phyloP scores from a whole-genome alignment of 768 basidiomycete genomes.

The Sporobolomyces pararoseus region DNA sequence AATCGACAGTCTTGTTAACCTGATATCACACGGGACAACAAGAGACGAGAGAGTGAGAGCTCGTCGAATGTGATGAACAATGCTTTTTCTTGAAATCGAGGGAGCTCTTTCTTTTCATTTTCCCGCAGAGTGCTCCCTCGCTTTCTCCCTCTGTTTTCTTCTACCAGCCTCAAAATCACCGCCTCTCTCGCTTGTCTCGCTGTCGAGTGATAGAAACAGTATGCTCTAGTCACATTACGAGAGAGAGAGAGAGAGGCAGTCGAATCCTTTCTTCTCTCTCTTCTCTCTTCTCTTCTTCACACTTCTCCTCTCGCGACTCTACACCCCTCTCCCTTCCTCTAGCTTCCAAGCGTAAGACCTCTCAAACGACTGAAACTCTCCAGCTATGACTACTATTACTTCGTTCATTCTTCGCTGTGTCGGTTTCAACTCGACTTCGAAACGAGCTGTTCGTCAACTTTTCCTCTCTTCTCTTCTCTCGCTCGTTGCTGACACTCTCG shows the following conservation, averaged over 20 bases:
- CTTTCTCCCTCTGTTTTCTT: too few relatives aligned
- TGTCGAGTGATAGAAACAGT: too few relatives aligned
- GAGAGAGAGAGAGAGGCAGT: neutral
- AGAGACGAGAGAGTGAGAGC: too few relatives aligned
- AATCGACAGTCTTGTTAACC: too few relatives aligned
- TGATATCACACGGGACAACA: too few relatives aligned
- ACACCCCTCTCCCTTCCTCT: neutral
- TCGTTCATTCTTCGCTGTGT: neutral
- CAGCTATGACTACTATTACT: neutral
- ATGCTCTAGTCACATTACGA: neutral
- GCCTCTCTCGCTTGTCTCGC: too few relatives aligned
- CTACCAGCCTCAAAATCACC: too few relatives aligned
- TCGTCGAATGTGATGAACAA: too few relatives aligned
- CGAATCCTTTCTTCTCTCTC: neutral
- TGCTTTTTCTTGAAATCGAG: too few relatives aligned
- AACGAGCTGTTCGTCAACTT: slow-evolving; percentile 7
- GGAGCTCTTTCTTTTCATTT: too few relatives aligned
- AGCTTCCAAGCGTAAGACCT: neutral
- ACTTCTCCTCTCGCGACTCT: neutral
- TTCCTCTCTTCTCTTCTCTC: neutral
- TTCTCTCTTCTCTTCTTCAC: neutral
- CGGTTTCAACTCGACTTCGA: neutral
- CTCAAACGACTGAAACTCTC: neutral
- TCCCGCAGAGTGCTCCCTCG: too few relatives aligned
- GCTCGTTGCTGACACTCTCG: neutral